These are phyloP conservation scores for Dactylellina leptospora DNA, from an alignment of 2,329 filamentous ascomycete species.

Conservation along the genomic window DNA sequence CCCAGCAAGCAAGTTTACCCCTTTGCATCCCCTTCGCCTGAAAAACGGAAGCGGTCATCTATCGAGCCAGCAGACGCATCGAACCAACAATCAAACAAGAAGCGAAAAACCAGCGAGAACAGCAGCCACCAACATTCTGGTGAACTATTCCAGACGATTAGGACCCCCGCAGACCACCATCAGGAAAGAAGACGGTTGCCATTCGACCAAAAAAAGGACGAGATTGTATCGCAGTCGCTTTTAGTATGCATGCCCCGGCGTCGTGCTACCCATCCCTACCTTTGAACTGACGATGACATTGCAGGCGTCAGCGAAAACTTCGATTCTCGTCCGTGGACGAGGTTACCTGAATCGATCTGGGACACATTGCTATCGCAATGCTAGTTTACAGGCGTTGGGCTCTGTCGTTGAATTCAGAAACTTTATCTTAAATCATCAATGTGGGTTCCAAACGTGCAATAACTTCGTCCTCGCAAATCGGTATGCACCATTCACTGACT, in stretches of 20 bases:
- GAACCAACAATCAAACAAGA: not conserved
- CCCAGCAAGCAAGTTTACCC: not conserved
- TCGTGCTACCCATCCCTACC: not conserved
- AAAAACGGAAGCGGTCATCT: not conserved
- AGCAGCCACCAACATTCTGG: too few species aligned
- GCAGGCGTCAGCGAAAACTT: not conserved
- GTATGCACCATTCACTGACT: not conserved
- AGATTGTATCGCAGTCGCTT: not conserved
- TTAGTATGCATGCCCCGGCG: too few species aligned
- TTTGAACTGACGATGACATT: not conserved
- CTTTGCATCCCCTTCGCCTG: not conserved
- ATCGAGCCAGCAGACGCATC: not conserved
- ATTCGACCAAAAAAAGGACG: too few species aligned
- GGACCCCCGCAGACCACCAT: too few species aligned
- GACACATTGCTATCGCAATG: constrained; percentile 46
- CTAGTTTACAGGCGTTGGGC: constrained; percentile 37
- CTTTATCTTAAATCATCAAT: constrained; percentile 21
- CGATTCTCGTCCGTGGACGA: constrained; percentile 8
- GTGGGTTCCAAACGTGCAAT: constrained; percentile 8
- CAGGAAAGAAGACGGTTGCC: too few species aligned
- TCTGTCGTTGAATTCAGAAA: constrained; percentile 22
- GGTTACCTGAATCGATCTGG: constrained; percentile 29
- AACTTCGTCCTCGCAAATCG: not conserved
- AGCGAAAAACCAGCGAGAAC: not conserved
- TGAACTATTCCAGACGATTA: too few species aligned